Evolutionary conservation across 176 grass and related monocot genomes (phyloP), one percentile per base, ranked within the genome.

Genomic region (Triticum turgidum): DNA sequence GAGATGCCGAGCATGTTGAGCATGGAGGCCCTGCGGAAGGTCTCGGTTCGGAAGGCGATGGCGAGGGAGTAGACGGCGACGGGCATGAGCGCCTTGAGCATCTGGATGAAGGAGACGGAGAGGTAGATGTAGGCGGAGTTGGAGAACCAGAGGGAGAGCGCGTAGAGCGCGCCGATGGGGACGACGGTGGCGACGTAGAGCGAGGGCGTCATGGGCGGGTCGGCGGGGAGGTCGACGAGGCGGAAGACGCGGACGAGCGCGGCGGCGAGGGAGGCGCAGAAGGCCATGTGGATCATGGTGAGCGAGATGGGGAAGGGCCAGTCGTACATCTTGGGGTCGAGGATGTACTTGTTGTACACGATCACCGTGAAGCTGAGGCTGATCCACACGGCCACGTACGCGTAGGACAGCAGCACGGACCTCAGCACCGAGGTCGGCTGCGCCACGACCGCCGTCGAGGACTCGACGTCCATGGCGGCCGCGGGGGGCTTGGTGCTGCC

Each of bases 91-190:
- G 96, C 96, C 91, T 98, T 98, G 86, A 98, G 93, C 96, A 98
- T 98, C 88, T 98, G 96, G 88, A 98, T 98, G 88, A 98, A 98
- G 75, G 93, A 96, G 69, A 98, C 93, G 25, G 96, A 98, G 76
- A 98, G 96, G 90, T 98, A 98, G 91, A 98, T 98, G 91, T 98
- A 98, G 0, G 96, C 93, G 6, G 96, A 98, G 85, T 98, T 98
- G 72, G 96, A 96, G 91, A 98, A 98, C 96, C 96, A 98, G 78
- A 98, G 96, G 32, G 96, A 96, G 69, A 96, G 80, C 4, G 96
- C 81, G 90, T 98, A 98, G 71, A 98, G 93, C 66, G 91, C 96
- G 39, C 93, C 96, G 86, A 98, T 98, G 58, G 96, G 96, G 11
- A 98, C 29, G 2, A 98, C 93, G 18, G 96, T 95, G 30, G 84